Evolutionary conservation across 2,329 filamentous ascomycete genomes (phyloP).

Genomic region (Rutstroemia sydowiana): DNA sequence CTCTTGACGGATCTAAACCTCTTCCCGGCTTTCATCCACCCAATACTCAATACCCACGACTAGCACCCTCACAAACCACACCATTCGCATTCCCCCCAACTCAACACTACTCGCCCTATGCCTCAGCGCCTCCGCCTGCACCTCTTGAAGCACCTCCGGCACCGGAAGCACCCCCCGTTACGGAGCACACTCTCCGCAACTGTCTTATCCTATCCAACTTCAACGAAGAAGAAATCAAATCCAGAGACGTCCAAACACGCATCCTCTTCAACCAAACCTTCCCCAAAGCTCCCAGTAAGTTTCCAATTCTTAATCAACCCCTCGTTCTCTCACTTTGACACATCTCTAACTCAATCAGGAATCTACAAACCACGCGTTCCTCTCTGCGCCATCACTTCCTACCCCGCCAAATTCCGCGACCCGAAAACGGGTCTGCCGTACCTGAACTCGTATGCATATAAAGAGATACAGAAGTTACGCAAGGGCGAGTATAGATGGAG

Average conservation of each 20-base stretch:
- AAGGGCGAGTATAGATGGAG: conserved; percentile 78
- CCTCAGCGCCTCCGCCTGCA: conserved; percentile 13
- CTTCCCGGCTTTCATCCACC: conserved; percentile 29
- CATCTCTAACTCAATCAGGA: neutral
- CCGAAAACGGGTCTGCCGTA: conserved; percentile 78
- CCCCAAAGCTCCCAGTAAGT: conserved; percentile 40
- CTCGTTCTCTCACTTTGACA: neutral
- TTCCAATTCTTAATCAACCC: neutral
- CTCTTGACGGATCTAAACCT: conserved; percentile 25
- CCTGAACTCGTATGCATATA: conserved; percentile 70
- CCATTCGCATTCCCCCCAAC: conserved; percentile 16
- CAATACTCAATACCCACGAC: conserved; percentile 27
- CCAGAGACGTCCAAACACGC: conserved; percentile 46
- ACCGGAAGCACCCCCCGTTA: conserved; percentile 25
- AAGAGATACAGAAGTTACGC: conserved; percentile 68
- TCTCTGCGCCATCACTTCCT: conserved; percentile 75
- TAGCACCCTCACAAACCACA: conserved; percentile 16
- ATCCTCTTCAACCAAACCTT: conserved; percentile 47
- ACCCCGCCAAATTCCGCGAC: conserved; percentile 76
- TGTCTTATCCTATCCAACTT: conserved; percentile 53
- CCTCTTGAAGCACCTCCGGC: conserved; percentile 13
- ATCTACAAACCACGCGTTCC: conserved; percentile 17
- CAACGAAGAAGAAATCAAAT: conserved; percentile 40
- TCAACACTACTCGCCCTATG: conserved; percentile 13
- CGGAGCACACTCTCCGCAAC: conserved; percentile 47